Percentiles rank a stretch among this genome's conserved stretches.
phyloP scores from a whole-genome alignment of 208 protist species.

The Porcisia deanei region DNA sequence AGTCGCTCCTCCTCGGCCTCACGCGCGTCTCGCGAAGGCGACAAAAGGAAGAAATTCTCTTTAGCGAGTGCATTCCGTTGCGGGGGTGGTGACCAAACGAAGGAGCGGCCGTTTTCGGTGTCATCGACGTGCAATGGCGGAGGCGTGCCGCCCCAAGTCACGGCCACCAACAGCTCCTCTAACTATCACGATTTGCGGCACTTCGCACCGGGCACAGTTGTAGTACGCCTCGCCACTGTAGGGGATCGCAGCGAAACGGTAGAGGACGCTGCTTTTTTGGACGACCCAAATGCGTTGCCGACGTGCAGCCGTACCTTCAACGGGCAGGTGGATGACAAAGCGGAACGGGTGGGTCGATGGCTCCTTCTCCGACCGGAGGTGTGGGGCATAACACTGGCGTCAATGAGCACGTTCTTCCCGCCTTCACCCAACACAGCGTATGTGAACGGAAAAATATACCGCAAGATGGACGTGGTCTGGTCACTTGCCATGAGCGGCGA shows the following conservation, averaged over 20 bases:
- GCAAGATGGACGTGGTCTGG: constrained; percentile 86
- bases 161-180: neutral
- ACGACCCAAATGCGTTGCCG: constrained; percentile 13
- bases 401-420: constrained; percentile 58
- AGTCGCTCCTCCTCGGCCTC: neutral
- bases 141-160: neutral
- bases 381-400: constrained; percentile 78
- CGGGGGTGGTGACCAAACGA: constrained; percentile 25
- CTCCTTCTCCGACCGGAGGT: constrained; percentile 70
- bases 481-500: constrained; percentile 68
- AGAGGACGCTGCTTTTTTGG: constrained; percentile 43
- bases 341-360: constrained; percentile 55
- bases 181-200: constrained; percentile 24
- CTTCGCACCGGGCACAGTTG: constrained; percentile 34
- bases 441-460: constrained; percentile 71
- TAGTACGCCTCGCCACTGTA: constrained; percentile 62
- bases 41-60: constrained; percentile 24
- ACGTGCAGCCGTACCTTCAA: constrained; percentile 28
- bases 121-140: neutral
- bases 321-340: constrained; percentile 27
- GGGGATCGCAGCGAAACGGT: constrained; percentile 36
- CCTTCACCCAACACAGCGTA: constrained; percentile 72
- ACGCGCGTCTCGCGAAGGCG: neutral
- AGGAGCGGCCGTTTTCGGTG: constrained; percentile 12
- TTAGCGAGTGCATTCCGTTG: constrained; percentile 30